These are phyloP conservation scores for Tylopilus rubrobrunneus DNA, from an alignment of 768 basidiomycete genomes.

Conservation along the genomic window DNA sequence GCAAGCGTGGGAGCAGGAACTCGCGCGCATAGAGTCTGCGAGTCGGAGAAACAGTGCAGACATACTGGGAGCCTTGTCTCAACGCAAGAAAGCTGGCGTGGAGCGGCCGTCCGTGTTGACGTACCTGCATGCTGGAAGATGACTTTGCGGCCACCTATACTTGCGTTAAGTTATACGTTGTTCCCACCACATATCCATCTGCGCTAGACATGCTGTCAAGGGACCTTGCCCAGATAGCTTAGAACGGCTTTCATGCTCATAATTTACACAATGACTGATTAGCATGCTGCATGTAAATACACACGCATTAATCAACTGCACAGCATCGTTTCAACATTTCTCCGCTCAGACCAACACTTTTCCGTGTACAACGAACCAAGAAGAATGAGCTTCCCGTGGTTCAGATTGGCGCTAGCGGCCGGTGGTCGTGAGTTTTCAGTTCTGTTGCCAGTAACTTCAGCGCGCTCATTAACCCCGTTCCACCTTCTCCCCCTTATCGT, in stretches of 20 bases:
- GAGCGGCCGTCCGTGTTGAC: conserved; percentile 21
- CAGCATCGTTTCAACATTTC: conserved; percentile 5
- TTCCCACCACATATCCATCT: not conserved
- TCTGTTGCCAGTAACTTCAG: not conserved
- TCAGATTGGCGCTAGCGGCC: conserved; percentile 45
- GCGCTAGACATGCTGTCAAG: conserved; percentile 9
- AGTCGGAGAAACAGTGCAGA: conserved; percentile 44
- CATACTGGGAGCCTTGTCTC: conserved; percentile 33
- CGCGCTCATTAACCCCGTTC: conserved; percentile 5
- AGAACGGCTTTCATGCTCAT: conserved; percentile 2
- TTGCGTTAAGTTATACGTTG: conserved; percentile 10
- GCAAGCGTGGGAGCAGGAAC: conserved; percentile 77
- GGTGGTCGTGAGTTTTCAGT: conserved; percentile 41
- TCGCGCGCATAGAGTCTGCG: conserved; percentile 62
- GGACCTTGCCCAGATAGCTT: conserved; percentile 6
- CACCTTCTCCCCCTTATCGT: not conserved
- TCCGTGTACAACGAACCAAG: not conserved
- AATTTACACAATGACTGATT: conserved; percentile 9
- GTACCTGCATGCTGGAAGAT: conserved; percentile 23
- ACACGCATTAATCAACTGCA: conserved; percentile 13
- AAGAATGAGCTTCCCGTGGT: conserved; percentile 55
- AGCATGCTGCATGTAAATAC: conserved; percentile 9
- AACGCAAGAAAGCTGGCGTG: conserved; percentile 24
- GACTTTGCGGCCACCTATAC: conserved; percentile 8
- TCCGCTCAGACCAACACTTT: not conserved